Percentiles rank a stretch among this genome's conserved stretches.
Evolutionary conservation across 2,329 filamentous ascomycete genomes (phyloP).

Genomic region (Corinectria fuckeliana): DNA sequence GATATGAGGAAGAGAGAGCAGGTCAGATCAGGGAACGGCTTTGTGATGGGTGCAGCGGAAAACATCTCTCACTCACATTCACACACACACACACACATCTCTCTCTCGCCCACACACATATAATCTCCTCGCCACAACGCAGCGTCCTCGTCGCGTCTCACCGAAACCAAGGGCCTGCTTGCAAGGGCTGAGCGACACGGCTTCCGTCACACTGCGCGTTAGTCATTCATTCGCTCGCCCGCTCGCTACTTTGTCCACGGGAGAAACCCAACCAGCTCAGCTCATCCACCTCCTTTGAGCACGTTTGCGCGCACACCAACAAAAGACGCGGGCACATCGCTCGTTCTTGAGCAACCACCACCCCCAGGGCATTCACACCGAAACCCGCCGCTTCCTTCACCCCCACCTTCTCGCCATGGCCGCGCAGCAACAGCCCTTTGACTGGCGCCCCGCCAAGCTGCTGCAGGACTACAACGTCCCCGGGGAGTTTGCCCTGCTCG

Average conservation of each 20-base stretch:
- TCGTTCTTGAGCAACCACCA: neutral
- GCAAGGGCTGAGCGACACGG: neutral
- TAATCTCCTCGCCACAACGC: neutral
- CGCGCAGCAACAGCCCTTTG: constrained; percentile 34
- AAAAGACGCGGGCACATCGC: neutral
- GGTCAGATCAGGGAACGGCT: too few relatives aligned
- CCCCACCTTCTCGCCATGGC: constrained; percentile 26
- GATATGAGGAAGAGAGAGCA: too few relatives aligned
- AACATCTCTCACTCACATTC: neutral
- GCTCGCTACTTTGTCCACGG: too few relatives aligned
- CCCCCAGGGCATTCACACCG: neutral
- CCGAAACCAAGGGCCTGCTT: neutral
- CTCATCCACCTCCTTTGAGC: too few relatives aligned
- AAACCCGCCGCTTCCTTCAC: neutral
- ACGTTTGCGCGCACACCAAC: neutral
- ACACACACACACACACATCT: neutral
- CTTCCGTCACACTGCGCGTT: neutral
- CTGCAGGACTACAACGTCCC: constrained; percentile 43
- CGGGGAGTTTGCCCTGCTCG: constrained; percentile 52
- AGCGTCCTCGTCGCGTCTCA: neutral
- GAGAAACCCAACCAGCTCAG: too few relatives aligned
- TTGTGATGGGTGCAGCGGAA: too few relatives aligned
- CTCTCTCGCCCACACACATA: neutral
- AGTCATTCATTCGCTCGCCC: neutral
- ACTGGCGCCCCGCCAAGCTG: constrained; percentile 50